Percentiles rank a stretch among this genome's conserved stretches.
phyloP scores from a whole-genome alignment of 2,329 filamentous ascomycete genomes.

The Leptographium lundbergii region DNA sequence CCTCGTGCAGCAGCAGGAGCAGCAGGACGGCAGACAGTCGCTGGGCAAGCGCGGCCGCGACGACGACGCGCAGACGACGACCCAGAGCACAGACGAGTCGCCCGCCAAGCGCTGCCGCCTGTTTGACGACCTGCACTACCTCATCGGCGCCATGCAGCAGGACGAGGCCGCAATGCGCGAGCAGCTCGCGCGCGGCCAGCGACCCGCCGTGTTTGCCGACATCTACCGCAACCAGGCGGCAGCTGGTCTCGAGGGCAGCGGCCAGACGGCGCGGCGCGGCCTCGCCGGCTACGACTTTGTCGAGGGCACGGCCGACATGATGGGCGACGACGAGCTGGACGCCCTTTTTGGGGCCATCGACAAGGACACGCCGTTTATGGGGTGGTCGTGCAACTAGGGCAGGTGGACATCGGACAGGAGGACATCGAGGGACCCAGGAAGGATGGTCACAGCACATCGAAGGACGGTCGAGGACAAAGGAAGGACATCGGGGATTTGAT shows the following conservation, averaged over 20 bases:
- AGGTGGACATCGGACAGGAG: background rate
- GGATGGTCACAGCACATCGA: too few species aligned
- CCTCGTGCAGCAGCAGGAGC: background rate
- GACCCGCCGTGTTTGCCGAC: background rate
- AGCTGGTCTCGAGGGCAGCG: background rate
- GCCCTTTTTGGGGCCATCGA: background rate
- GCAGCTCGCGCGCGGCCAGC: slow-evolving; percentile 2
- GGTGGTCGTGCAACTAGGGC: background rate
- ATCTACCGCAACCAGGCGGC: slow-evolving; percentile 2
- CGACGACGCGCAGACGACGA: background rate
- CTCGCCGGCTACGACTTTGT: background rate
- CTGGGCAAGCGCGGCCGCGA: background rate
- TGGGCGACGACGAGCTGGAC: background rate
- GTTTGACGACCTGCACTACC: background rate
- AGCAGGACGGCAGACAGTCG: too few species aligned
- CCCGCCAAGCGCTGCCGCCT: background rate
- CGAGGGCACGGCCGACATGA: background rate
- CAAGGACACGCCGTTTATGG: background rate
- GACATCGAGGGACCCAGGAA: too few species aligned
- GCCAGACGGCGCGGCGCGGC: background rate
- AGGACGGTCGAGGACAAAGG: background rate
- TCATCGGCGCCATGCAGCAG: background rate
- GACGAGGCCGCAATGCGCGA: background rate
- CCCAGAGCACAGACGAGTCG: background rate
- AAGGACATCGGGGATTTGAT: background rate